Percentiles rank a stretch among this genome's conserved stretches.
These are phyloP conservation scores for Aspergillus aculeatinus DNA, from an alignment of 2,329 filamentous ascomycete genomes.

Conservation along the genomic window DNA sequence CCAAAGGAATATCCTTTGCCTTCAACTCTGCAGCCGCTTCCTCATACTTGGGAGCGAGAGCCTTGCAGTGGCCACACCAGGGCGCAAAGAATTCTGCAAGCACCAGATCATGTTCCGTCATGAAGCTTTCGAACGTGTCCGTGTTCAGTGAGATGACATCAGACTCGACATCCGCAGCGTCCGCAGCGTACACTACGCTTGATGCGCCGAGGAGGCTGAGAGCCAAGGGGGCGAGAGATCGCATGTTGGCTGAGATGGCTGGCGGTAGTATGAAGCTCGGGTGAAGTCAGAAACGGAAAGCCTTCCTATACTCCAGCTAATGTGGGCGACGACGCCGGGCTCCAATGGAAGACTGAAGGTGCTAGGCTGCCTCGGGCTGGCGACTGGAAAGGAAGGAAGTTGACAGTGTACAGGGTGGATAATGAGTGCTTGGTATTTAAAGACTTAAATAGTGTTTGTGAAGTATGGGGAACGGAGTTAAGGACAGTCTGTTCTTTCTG, in stretches of 20 bases:
- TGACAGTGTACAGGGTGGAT: constrained; percentile 10
- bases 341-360: neutral
- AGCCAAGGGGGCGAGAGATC: constrained; percentile 40
- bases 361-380: neutral
- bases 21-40: constrained; percentile 50
- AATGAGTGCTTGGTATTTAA: constrained; percentile 13
- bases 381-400: constrained; percentile 6
- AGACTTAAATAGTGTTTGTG: constrained; percentile 6
- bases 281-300: neutral
- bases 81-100: constrained; percentile 97
- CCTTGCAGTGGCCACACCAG: constrained; percentile 99
- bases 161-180: constrained; percentile 49
- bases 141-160: constrained; percentile 83
- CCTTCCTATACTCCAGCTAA: neutral
- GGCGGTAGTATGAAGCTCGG: constrained; percentile 1
- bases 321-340: neutral
- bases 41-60: constrained; percentile 65
- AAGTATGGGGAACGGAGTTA: constrained; percentile 22
- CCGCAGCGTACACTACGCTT: constrained; percentile 36
- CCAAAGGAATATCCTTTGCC: constrained; percentile 49
- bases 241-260: constrained; percentile 29
- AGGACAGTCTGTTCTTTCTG: constrained; percentile 48
- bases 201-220: constrained; percentile 42
- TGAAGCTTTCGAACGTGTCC: constrained; percentile 82
- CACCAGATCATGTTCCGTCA: constrained; percentile 82